These are phyloP conservation scores for Kentomonas sorsogonicus DNA, from an alignment of 208 protist genomes.

Conservation along the genomic window DNA sequence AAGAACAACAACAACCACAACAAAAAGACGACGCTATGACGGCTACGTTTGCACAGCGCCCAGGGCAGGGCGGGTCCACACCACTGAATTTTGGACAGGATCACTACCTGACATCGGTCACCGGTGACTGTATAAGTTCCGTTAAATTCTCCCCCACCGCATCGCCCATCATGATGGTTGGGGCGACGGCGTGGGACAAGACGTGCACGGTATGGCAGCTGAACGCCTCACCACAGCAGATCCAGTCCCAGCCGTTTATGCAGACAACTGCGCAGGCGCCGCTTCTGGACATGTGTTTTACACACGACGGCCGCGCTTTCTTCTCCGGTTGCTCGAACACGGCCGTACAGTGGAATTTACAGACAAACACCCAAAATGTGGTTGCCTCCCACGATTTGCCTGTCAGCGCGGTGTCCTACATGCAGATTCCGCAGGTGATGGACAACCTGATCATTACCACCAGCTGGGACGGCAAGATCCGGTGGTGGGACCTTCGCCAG, in stretches of 20 bases:
- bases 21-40: no score
- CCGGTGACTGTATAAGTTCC: constrained; percentile 62
- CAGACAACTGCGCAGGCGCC: constrained; percentile 40
- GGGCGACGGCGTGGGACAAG: constrained; percentile 68
- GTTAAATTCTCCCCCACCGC: constrained; percentile 58
- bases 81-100: constrained; percentile 11
- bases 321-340: constrained; percentile 73
- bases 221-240: constrained; percentile 14
- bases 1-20: no score
- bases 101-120: constrained; percentile 46
- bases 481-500: constrained; percentile 81
- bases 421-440: constrained; percentile 28
- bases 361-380: constrained; percentile 50
- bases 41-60: no score
- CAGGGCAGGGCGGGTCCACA: no score
- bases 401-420: constrained; percentile 63
- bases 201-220: constrained; percentile 78
- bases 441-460: constrained; percentile 68
- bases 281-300: constrained; percentile 61
- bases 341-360: constrained; percentile 73
- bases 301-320: constrained; percentile 67
- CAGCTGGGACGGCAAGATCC: constrained; percentile 82
- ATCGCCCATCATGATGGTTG: constrained; percentile 54
- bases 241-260: constrained; percentile 37
- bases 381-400: constrained; percentile 81